Conservation (phyloP, 1,284 basidiomycete genomes). For the Ganoderma multipileum region DNA sequence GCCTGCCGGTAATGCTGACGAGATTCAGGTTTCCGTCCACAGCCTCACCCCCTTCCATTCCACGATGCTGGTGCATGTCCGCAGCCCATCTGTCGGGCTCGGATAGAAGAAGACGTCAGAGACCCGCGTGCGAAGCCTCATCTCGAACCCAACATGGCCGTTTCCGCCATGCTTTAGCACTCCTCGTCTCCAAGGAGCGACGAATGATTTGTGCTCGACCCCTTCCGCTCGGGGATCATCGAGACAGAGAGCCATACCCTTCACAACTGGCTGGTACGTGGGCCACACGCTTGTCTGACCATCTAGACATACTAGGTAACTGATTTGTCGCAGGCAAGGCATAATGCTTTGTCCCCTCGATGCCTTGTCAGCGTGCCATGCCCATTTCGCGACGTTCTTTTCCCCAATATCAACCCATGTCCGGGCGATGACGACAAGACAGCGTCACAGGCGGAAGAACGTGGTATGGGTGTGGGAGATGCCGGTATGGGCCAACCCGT, state of each 20-base stretch:
- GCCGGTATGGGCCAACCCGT: too few relatives aligned
- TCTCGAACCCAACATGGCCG: neutral
- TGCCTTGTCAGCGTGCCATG: neutral
- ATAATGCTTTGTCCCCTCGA: neutral
- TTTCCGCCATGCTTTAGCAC: neutral
- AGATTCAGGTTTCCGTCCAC: neutral
- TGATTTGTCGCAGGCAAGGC: neutral
- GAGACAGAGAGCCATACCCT: neutral
- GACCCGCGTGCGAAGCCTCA: neutral
- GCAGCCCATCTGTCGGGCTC: neutral
- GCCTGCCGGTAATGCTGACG: neutral
- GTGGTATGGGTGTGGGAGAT: too few relatives aligned
- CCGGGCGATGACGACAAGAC: neutral
- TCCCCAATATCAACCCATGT: too few relatives aligned
- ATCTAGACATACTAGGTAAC: neutral
- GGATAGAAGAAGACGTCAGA: neutral
- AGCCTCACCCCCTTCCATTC: neutral
- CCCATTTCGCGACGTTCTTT: neutral
- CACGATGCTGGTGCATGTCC: neutral
- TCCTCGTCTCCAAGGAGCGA: neutral
- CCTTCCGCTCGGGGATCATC: neutral
- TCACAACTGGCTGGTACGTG: neutral
- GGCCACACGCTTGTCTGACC: neutral
- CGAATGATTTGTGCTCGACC: neutral
- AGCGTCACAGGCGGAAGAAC: too few relatives aligned